phyloP scores from a whole-genome alignment of 2,329 filamentous ascomycete species.

The Aspergillus amoenus region DNA sequence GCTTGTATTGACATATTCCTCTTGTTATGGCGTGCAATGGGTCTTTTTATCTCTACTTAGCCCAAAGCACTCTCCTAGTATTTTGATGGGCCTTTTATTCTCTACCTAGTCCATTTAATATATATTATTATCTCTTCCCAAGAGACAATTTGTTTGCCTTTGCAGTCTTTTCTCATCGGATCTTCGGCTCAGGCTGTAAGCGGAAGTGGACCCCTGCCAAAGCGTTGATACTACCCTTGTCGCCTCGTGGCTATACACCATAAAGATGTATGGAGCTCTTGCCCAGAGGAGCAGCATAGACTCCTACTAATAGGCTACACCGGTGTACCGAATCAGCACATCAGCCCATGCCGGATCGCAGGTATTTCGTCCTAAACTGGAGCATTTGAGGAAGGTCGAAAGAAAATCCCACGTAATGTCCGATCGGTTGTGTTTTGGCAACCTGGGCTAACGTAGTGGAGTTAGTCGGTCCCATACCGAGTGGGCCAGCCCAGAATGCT shows the following conservation, averaged over 20 bases:
- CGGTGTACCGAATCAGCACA: background rate
- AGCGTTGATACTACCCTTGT: background rate
- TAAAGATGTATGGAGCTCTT: background rate
- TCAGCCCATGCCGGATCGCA: background rate
- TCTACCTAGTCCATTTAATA: background rate
- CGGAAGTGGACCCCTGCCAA: background rate
- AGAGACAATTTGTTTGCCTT: background rate
- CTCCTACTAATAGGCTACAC: no score
- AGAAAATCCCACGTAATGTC: background rate
- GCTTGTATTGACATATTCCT: constrained; percentile 8
- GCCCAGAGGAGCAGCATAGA: no score
- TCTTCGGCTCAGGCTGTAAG: constrained; percentile 1
- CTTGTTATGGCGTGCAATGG: constrained; percentile 4
- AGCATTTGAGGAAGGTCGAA: background rate
- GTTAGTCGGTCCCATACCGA: background rate
- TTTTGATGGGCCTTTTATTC: background rate
- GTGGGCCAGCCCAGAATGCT: constrained; percentile 4
- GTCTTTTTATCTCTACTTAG: background rate
- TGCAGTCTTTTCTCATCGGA: background rate
- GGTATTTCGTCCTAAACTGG: background rate
- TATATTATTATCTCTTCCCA: background rate
- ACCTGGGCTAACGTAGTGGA: background rate
- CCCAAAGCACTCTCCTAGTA: background rate
- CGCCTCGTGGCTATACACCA: background rate
- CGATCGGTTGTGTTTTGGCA: background rate